These are phyloP conservation scores for Fraxinus latifolia DNA, from an alignment of 305 asterid genomes.

Conservation along the genomic window DNA sequence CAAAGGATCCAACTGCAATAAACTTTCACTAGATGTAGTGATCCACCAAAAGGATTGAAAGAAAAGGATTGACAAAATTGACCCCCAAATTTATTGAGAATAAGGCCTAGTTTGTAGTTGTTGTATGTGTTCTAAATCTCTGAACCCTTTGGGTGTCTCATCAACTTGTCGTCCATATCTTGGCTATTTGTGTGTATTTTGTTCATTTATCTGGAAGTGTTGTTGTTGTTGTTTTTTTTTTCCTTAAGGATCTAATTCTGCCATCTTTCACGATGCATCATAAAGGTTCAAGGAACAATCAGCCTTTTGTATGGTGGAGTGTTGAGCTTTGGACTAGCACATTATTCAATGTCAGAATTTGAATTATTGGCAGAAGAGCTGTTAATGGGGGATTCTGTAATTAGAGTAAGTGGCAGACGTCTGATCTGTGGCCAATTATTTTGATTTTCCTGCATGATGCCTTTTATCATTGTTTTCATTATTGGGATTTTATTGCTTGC, in stretches of 20 bases:
- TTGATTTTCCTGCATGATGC: constrained; percentile 11
- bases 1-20: not conserved
- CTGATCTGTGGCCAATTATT: not conserved
- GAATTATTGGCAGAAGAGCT: constrained; percentile 96
- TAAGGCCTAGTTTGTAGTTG: not conserved
- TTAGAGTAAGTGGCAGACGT: constrained; percentile 52
- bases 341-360: constrained; percentile 88
- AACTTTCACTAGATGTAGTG: not conserved
- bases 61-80: not conserved
- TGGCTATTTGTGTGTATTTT: constrained; percentile 12
- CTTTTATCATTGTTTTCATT: constrained; percentile 10
- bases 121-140: constrained; percentile 16
- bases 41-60: not conserved
- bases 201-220: not conserved
- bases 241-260: constrained; percentile 23
- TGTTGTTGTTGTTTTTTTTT: not conserved
- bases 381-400: constrained; percentile 87
- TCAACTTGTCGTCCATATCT: constrained; percentile 1
- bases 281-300: constrained; percentile 96
- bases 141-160: constrained; percentile 1
- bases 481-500: not conserved
- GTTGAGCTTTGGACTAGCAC: constrained; percentile 93
- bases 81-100: not conserved
- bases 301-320: constrained; percentile 70
- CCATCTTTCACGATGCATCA: constrained; percentile 23